These are phyloP conservation scores for Acorus calamus DNA, from an alignment of 106 monocot genomes.

Conservation along the genomic window DNA sequence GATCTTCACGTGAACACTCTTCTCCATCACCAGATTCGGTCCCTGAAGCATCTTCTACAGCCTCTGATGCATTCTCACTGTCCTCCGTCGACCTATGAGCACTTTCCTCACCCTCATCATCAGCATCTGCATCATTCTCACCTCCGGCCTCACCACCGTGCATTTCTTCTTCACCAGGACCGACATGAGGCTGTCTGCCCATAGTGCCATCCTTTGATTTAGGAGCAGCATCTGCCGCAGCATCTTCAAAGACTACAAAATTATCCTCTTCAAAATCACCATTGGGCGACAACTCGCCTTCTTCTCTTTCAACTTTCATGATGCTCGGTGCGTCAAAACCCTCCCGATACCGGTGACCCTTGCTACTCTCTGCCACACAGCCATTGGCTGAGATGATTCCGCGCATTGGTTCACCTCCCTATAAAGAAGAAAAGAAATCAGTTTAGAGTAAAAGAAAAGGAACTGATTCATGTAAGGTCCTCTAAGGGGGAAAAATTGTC, in stretches of 20 bases:
- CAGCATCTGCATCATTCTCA: constrained; percentile 84
- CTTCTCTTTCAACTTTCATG: constrained; percentile 80
- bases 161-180: constrained; percentile 21
- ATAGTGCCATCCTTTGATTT: constrained; percentile 37
- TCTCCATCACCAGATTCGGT: constrained; percentile 90
- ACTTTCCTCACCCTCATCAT: constrained; percentile 90
- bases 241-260: constrained; percentile 57
- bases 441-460: background rate
- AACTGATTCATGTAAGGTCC: too few relatives aligned
- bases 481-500: too few relatives aligned
- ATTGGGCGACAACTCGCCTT: constrained; percentile 92
- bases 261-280: constrained; percentile 93
- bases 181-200: constrained; percentile 24
- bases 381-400: constrained; percentile 30
- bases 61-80: constrained; percentile 91
- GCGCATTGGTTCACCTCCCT: constrained; percentile 32
- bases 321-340: constrained; percentile 18
- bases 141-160: constrained; percentile 33
- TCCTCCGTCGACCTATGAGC: constrained; percentile 77
- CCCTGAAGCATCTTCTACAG: constrained; percentile 74
- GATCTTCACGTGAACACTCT: constrained; percentile 72
- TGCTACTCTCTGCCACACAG: constrained; percentile 23
- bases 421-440: constrained; percentile 1
- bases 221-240: constrained; percentile 16
- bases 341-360: constrained; percentile 22